A percentile compares a stretch with the other conserved stretches of the same genome.
Conservation (phyloP, 1,284 basidiomycete species). For the Papiliotrema nemorosa region DNA sequence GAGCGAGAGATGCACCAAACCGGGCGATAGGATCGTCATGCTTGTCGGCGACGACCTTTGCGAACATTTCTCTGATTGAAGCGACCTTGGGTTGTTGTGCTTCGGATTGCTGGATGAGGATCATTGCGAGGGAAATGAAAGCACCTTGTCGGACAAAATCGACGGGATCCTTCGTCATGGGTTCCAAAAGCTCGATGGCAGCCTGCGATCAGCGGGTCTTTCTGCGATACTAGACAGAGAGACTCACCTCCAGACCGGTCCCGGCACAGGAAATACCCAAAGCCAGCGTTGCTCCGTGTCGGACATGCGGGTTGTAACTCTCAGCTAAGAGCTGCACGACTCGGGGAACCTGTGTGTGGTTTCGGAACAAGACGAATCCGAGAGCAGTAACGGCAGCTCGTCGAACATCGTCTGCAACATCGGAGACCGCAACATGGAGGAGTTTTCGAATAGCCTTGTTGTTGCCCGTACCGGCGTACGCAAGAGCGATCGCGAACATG, state of each 20-base stretch:
- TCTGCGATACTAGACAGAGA: neutral
- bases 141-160: conserved; percentile 98
- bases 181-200: conserved; percentile 89
- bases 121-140: conserved; percentile 89
- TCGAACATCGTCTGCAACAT: conserved; percentile 93
- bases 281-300: conserved; percentile 90
- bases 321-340: conserved; percentile 93
- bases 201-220: conserved; percentile 52
- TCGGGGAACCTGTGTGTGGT: conserved; percentile 85
- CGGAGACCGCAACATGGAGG: conserved; percentile 90
- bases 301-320: conserved; percentile 97
- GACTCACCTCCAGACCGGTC: conserved; percentile 76
- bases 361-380: conserved; percentile 93
- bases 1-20: conserved; percentile 88
- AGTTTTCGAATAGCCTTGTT: conserved; percentile 86
- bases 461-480: conserved; percentile 90
- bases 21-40: conserved; percentile 97
- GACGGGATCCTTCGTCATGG: conserved; percentile 93
- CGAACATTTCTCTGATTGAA: conserved; percentile 73
- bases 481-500: conserved; percentile 89
- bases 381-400: conserved; percentile 90
- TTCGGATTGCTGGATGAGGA: conserved; percentile 92
- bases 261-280: conserved; percentile 94
- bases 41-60: conserved; percentile 86
- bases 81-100: conserved; percentile 76